These are phyloP conservation scores for Suillus fuscotomentosus DNA, from an alignment of 768 basidiomycete genomes.

Conservation along the genomic window DNA sequence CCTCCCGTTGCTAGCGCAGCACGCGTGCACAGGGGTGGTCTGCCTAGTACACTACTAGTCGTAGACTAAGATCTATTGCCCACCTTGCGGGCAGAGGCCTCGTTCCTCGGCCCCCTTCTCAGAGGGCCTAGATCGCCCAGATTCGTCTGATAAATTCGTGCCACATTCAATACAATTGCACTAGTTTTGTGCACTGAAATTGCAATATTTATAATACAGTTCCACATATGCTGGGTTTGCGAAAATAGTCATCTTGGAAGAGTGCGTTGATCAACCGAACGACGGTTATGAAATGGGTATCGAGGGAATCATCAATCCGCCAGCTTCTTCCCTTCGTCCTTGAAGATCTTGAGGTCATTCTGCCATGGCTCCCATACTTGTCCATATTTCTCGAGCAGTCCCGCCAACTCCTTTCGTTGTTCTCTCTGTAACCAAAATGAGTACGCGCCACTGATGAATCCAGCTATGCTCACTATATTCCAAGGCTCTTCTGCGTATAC, in stretches of 20 bases:
- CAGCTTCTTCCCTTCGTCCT: constrained; percentile 66
- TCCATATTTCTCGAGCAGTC: constrained; percentile 83
- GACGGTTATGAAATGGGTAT: not conserved
- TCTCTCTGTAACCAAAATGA: constrained; percentile 53
- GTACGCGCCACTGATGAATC: not conserved
- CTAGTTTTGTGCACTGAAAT: not conserved
- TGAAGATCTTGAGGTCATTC: constrained; percentile 74
- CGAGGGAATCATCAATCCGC: constrained; percentile 19
- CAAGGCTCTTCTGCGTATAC: constrained; percentile 86
- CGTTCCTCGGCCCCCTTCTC: too few species aligned
- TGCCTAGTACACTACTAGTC: too few species aligned
- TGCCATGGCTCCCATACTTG: constrained; percentile 85
- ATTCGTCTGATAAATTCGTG: not conserved
- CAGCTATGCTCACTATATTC: constrained; percentile 64
- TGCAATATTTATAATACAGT: not conserved
- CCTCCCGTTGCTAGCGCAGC: too few species aligned
- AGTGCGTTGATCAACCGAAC: not conserved
- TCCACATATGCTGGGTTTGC: not conserved
- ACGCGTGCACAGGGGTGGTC: too few species aligned
- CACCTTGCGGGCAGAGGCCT: too few species aligned
- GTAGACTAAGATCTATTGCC: too few species aligned
- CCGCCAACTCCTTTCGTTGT: constrained; percentile 75
- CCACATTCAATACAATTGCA: not conserved
- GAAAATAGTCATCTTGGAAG: not conserved
- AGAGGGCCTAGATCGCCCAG: too few species aligned